Evolutionary conservation across 306 rosid genomes (phyloP), one percentile per base, ranked within the genome.

Genomic region (Trichosanthes cucumerina): DNA sequence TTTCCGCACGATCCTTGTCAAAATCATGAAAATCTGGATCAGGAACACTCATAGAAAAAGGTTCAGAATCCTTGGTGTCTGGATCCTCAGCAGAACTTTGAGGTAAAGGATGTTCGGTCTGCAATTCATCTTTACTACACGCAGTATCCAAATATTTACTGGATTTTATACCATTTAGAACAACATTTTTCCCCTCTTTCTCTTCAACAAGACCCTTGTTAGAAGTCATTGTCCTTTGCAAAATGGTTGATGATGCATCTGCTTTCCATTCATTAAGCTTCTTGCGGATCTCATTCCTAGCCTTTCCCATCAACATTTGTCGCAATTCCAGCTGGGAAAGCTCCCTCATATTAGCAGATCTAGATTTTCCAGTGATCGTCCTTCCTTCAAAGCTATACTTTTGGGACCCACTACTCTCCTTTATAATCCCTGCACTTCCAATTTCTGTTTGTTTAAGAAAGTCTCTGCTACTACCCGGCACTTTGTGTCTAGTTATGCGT

Each of bases 1-100:
- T 88, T 83, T 88, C 97, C 12, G 86, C 70, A n/a, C 98, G 98
- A 82, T 94, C 91, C 79, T 78, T 66, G 75, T 94, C 96, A 54
- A 94, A 94, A 88, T 94, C 92, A 83, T 90, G 91, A 82, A 94
- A 94, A 82, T 94, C 97, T 26, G 98, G 93, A 76, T 94, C 98
- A 56, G 87, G 88, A 72, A 94, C 97, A 77, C 78, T 88, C 95
- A 92, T 92, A 65, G 89, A 66, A 49, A 84, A 58, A 60, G 89
- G 83, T 81, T 72, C 81, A 68, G 66, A 70, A 44, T 41, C 82
- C 54, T 72, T 77, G 16, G 53, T 24, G 79, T 73, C 82, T 39
- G 78, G 44, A 81, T 79, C 74, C 73, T 41, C 78, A 57, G 60
- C 65, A 70, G 84, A 60, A 76, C 54, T 86, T 79, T 81, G 79